A percentile compares a stretch with the other conserved stretches of the same genome.
phyloP scores from a whole-genome alignment of 2,329 filamentous ascomycete genomes.

The Paraphaeosphaeria minitans region DNA sequence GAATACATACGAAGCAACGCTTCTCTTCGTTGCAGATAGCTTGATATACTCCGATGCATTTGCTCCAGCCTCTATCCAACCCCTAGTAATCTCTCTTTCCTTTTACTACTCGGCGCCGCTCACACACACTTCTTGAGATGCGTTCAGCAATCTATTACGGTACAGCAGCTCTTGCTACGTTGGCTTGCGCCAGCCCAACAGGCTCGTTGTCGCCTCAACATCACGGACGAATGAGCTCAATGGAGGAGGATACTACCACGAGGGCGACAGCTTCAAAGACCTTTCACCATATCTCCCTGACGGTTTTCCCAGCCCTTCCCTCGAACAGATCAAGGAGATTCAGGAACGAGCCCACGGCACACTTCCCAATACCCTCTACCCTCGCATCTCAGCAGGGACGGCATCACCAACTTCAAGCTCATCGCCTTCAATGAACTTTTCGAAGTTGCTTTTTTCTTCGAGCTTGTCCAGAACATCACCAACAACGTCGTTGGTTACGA shows the following conservation, averaged over 20 bases:
- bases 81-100: no score
- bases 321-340: constrained; percentile 57
- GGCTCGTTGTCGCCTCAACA: no score
- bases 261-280: neutral
- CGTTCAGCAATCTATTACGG: neutral
- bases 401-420: constrained; percentile 64
- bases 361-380: constrained; percentile 65
- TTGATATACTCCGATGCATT: neutral
- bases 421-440: constrained; percentile 74
- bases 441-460: constrained; percentile 71
- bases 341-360: constrained; percentile 64
- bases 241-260: neutral
- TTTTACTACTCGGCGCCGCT: no score
- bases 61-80: no score
- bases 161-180: neutral
- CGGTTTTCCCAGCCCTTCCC: constrained; percentile 64
- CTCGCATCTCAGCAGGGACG: constrained; percentile 54
- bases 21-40: constrained; percentile 3
- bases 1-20: constrained; percentile 1
- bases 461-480: constrained; percentile 69
- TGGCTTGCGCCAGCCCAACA: neutral
- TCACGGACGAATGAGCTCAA: no score
- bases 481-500: constrained; percentile 58
- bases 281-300: constrained; percentile 41
- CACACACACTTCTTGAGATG: neutral